Percentiles rank a stretch among this genome's conserved stretches.
Conservation (phyloP, 179 eudicot genomes). For the Beta corolliflora region DNA sequence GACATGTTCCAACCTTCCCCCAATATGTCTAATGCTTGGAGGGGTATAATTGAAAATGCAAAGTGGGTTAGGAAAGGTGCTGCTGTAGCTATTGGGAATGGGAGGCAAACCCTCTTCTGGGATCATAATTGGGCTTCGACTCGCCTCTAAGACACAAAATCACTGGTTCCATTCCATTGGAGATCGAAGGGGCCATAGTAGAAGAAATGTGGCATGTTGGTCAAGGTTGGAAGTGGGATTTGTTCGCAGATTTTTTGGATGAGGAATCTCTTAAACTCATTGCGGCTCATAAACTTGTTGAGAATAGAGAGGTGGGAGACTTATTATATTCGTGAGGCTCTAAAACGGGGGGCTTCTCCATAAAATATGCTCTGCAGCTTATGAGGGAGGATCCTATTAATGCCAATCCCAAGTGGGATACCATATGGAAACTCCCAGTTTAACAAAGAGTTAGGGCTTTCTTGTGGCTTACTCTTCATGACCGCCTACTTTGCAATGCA, state of each 20-base stretch:
- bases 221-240: neutral
- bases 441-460: neutral
- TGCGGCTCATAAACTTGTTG: neutral
- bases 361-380: neutral
- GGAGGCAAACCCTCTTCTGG: neutral
- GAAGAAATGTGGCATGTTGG: neutral
- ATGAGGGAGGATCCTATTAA: neutral
- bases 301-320: neutral
- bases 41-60: neutral
- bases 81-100: neutral
- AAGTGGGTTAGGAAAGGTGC: neutral
- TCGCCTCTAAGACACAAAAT: neutral
- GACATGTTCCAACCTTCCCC: neutral
- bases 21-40: neutral
- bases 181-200: neutral
- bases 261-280: too few species aligned
- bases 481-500: too few species aligned
- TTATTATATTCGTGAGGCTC: neutral
- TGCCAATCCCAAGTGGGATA: neutral
- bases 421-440: neutral
- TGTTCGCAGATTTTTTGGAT: too few species aligned
- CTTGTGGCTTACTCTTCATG: too few species aligned
- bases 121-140: neutral
- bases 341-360: neutral
- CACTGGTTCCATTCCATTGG: neutral